Percentiles rank a stretch among this genome's conserved stretches.
Conservation (phyloP, 768 basidiomycete species). For the Guyanaporus albipodus region DNA sequence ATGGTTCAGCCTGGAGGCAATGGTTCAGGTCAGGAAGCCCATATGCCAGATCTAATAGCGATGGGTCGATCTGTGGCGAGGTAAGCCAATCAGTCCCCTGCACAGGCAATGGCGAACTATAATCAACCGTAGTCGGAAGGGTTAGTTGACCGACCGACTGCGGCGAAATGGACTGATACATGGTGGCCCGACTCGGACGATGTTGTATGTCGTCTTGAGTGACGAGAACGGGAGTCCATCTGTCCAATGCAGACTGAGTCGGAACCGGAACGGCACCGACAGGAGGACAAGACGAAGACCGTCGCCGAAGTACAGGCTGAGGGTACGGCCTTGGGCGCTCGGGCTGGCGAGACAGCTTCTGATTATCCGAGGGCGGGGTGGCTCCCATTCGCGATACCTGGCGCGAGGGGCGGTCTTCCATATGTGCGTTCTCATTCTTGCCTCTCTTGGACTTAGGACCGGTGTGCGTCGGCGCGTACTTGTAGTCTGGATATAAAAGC, state of each 20-base stretch:
- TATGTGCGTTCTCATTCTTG: constrained; percentile 6
- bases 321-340: constrained; percentile 26
- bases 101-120: background rate
- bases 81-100: constrained; percentile 13
- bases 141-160: constrained; percentile 7
- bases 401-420: constrained; percentile 10
- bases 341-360: constrained; percentile 5
- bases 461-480: constrained; percentile 33
- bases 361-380: background rate
- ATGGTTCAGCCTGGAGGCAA: background rate
- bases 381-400: constrained; percentile 10
- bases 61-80: constrained; percentile 6
- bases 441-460: constrained; percentile 20
- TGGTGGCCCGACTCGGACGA: constrained; percentile 29
- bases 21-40: constrained; percentile 4
- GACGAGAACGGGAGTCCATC: constrained; percentile 20
- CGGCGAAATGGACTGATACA: constrained; percentile 32
- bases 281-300: constrained; percentile 43
- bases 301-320: constrained; percentile 22
- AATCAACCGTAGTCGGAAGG: background rate
- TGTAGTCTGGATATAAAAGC: constrained; percentile 40
- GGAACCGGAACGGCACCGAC: constrained; percentile 32
- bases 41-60: constrained; percentile 1
- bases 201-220: constrained; percentile 34
- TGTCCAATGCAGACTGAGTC: constrained; percentile 6